Conservation (phyloP, 495 filamentous ascomycete species). For the Penicillium tannophilum region DNA sequence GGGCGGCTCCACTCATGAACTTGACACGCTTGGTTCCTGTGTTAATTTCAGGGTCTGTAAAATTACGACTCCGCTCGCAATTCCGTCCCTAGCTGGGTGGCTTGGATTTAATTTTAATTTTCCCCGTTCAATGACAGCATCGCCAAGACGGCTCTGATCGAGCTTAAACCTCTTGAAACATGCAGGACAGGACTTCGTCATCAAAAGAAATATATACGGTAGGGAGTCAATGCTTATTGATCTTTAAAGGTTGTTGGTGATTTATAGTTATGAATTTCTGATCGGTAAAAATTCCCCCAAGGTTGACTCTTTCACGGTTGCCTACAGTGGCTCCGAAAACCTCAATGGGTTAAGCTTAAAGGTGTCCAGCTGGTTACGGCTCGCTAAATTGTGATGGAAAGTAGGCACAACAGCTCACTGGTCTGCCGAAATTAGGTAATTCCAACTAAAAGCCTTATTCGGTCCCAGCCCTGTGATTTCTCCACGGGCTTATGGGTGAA, state of each 20-base stretch:
- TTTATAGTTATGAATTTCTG: too few species aligned
- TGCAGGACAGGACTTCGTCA: not conserved
- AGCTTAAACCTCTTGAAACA: slow-evolving; percentile 16
- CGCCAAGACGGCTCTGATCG: slow-evolving; percentile 21
- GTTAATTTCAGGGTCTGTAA: slow-evolving; percentile 27
- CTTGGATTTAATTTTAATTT: slow-evolving; percentile 9
- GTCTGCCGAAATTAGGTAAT: too few species aligned
- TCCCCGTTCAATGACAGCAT: slow-evolving; percentile 16
- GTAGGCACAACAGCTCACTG: too few species aligned
- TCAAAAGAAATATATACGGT: not conserved
- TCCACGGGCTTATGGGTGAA: slow-evolving; percentile 13
- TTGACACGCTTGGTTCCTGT: slow-evolving; percentile 7
- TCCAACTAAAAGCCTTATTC: too few species aligned
- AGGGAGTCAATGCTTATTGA: too few species aligned
- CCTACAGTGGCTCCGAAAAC: not conserved
- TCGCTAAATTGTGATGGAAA: too few species aligned
- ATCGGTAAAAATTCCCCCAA: too few species aligned
- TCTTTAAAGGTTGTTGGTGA: too few species aligned
- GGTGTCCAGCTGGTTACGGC: not conserved
- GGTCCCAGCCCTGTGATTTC: not conserved
- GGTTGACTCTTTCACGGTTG: not conserved
- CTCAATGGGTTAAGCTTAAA: not conserved
- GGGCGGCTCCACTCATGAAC: slow-evolving; percentile 14
- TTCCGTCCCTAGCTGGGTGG: not conserved
- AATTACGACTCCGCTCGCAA: slow-evolving; percentile 9